Evolutionary conservation across 345 rosid species (phyloP).

Genomic region (Sisymbrium irio): DNA sequence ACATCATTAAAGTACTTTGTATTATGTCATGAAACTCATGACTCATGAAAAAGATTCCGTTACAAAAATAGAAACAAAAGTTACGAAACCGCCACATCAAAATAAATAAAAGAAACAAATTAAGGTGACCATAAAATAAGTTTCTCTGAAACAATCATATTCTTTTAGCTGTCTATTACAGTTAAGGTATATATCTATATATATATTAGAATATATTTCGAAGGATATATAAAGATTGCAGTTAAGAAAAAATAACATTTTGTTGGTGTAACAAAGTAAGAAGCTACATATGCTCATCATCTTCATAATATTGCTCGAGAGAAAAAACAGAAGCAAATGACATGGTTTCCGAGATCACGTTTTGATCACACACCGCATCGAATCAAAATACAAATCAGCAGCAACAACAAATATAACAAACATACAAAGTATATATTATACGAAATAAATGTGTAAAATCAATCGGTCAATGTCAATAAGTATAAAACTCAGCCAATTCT

Average conservation of each 20-base stretch:
- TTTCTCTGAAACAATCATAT: not conserved
- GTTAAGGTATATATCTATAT: not conserved
- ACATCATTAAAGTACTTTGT: constrained; percentile 19
- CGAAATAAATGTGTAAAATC: constrained; percentile 22
- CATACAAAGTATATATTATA: constrained; percentile 16
- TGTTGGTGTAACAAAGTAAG: constrained; percentile 20
- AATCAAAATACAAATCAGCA: constrained; percentile 28
- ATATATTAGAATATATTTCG: not conserved
- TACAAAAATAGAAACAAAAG: constrained; percentile 31
- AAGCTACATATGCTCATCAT: constrained; percentile 26
- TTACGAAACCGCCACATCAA: constrained; percentile 18
- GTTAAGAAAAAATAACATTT: not conserved
- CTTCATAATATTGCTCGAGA: constrained; percentile 29
- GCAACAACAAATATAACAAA: constrained; percentile 3
- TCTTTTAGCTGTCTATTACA: not conserved
- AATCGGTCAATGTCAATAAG: constrained; percentile 37
- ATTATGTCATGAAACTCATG: constrained; percentile 23
- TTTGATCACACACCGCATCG: constrained; percentile 29
- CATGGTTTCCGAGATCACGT: constrained; percentile 35
- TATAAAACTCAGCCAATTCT: constrained; percentile 59
- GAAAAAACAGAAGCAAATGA: constrained; percentile 24
- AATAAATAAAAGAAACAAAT: not conserved
- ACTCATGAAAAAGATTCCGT: constrained; percentile 30
- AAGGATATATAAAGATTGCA: not conserved
- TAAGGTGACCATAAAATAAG: not conserved